Evolutionary conservation across 2,329 filamentous ascomycete genomes (phyloP).

Genomic region (Myriangium duriaei): DNA sequence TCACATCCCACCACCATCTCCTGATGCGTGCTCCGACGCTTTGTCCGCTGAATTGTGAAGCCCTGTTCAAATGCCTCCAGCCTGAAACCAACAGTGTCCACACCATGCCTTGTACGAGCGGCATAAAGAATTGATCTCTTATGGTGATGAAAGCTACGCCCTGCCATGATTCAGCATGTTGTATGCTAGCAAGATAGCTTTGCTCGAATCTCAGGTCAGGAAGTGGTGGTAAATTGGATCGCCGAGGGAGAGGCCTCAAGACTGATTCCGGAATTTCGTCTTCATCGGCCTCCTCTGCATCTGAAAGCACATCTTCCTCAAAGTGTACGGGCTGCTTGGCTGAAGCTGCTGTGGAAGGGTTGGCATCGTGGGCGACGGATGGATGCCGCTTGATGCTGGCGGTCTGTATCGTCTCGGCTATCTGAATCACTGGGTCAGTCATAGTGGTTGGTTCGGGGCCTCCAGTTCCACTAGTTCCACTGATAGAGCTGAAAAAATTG

Average conservation of each 20-base stretch:
- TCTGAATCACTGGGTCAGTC: conserved; percentile 31
- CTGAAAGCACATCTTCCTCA: conserved; percentile 27
- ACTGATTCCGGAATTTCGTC: conserved; percentile 59
- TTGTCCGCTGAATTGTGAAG: conserved; percentile 62
- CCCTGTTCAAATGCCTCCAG: conserved; percentile 83
- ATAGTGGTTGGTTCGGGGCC: conserved; percentile 11
- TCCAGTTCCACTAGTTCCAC: too few species aligned
- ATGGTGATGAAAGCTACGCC: conserved; percentile 72
- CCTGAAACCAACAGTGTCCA: conserved; percentile 77
- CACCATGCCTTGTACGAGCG: conserved; percentile 74
- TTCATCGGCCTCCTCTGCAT: conserved; percentile 41
- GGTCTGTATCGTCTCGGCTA: conserved; percentile 70
- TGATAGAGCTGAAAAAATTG: too few species aligned
- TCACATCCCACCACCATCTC: conserved; percentile 91
- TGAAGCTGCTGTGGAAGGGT: conserved; percentile 65
- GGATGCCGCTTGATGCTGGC: conserved; percentile 64
- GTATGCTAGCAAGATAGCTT: conserved; percentile 87
- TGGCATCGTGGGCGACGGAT: conserved; percentile 61
- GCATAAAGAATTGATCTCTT: conserved; percentile 81
- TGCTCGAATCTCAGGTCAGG: conserved; percentile 91
- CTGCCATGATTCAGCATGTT: conserved; percentile 65
- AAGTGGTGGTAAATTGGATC: conserved; percentile 52
- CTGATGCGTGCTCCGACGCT: conserved; percentile 64
- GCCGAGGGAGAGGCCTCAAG: conserved; percentile 42
- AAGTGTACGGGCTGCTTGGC: conserved; percentile 48